Evolutionary conservation across 2,329 filamentous ascomycete species (phyloP).

Genomic region (Fusarium papillatum): DNA sequence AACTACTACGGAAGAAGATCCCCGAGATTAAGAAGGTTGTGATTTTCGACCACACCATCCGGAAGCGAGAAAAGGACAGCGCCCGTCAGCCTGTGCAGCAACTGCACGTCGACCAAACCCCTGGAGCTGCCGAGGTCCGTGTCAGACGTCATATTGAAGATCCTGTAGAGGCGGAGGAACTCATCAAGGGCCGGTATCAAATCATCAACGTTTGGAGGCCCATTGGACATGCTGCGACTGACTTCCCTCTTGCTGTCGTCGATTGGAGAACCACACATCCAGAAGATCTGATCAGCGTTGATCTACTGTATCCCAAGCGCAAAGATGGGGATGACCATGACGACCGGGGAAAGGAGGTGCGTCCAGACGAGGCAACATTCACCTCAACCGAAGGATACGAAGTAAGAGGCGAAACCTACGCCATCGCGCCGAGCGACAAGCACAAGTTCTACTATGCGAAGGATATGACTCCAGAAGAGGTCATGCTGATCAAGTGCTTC

Average conservation of each 20-base stretch:
- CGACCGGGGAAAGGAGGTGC: slow-evolving; percentile 41
- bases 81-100: slow-evolving; percentile 76
- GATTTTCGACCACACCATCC: slow-evolving; percentile 82
- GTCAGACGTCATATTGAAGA: slow-evolving; percentile 71
- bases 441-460: slow-evolving; percentile 44
- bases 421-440: slow-evolving; percentile 31
- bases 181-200: slow-evolving; percentile 58
- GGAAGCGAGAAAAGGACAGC: slow-evolving; percentile 65
- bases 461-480: slow-evolving; percentile 45
- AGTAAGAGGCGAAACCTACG: slow-evolving; percentile 40
- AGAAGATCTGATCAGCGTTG: slow-evolving; percentile 39
- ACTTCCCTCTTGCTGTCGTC: slow-evolving; percentile 41
- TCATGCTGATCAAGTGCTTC: slow-evolving; percentile 46
- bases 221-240: slow-evolving; percentile 42
- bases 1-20: slow-evolving; percentile 66
- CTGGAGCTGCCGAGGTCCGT: slow-evolving; percentile 70
- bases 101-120: slow-evolving; percentile 81
- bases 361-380: slow-evolving; percentile 25
- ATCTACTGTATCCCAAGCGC: slow-evolving; percentile 41
- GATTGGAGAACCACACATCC: slow-evolving; percentile 42
- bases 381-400: slow-evolving; percentile 38
- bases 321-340: slow-evolving; percentile 36
- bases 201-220: slow-evolving; percentile 64
- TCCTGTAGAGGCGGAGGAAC: slow-evolving; percentile 56
- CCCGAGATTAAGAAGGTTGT: slow-evolving; percentile 71